Percentiles rank a stretch among this genome's conserved stretches.
Conservation (phyloP, 192 early-diverging fungal genomes). For the Mortierella antarctica region DNA sequence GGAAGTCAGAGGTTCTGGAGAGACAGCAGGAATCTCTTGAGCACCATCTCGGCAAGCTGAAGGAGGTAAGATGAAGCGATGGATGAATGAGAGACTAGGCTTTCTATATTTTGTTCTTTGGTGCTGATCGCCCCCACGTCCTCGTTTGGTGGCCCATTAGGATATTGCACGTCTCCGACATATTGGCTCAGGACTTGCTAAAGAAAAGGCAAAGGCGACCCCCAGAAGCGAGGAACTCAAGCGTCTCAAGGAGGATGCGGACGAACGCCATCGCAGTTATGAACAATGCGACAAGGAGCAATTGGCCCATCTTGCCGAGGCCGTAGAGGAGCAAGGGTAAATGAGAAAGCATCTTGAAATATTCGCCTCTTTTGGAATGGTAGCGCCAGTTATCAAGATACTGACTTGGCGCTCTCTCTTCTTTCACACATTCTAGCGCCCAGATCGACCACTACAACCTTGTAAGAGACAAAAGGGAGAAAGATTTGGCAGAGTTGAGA, state of each 20-base stretch:
- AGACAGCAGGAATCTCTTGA: slow-evolving; percentile 28
- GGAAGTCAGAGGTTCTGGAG: slow-evolving; percentile 16
- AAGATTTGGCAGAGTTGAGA: slow-evolving; percentile 28
- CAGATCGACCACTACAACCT: slow-evolving; percentile 42
- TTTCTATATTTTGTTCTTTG: neutral
- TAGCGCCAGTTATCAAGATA: neutral
- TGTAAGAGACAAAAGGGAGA: slow-evolving; percentile 20
- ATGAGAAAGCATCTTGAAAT: neutral
- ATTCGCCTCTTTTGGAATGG: neutral
- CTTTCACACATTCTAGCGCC: slow-evolving; percentile 2
- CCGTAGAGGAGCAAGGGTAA: slow-evolving; percentile 52
- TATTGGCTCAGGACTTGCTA: slow-evolving; percentile 6
- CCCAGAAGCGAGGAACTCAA: slow-evolving; percentile 26
- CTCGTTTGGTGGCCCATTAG: slow-evolving; percentile 1
- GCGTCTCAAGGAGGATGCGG: slow-evolving; percentile 19
- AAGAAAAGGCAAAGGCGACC: slow-evolving; percentile 11
- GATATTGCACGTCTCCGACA: slow-evolving; percentile 16
- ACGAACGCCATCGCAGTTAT: slow-evolving; percentile 26
- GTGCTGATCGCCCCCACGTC: neutral
- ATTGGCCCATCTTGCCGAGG: slow-evolving; percentile 35
- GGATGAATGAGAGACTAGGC: neutral
- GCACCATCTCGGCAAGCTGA: slow-evolving; percentile 25
- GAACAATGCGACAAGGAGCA: slow-evolving; percentile 40
- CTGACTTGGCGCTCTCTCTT: neutral
- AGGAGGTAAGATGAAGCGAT: slow-evolving; percentile 12